A percentile compares a stretch with the other conserved stretches of the same genome.
These are phyloP conservation scores for Hymenoscyphus infarciens DNA, from an alignment of 2,329 filamentous ascomycete species.

Conservation along the genomic window DNA sequence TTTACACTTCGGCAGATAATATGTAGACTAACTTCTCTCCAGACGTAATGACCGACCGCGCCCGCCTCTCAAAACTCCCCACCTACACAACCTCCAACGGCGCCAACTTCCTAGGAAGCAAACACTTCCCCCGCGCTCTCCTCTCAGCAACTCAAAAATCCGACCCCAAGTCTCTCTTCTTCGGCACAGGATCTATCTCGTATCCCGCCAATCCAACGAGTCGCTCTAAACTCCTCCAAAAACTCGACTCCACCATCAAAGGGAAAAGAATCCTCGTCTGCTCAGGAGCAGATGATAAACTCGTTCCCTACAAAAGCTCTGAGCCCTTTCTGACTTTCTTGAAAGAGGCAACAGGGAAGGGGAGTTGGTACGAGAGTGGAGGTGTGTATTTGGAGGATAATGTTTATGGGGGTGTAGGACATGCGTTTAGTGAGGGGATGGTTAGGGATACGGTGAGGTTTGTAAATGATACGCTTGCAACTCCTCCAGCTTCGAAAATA, in stretches of 20 bases:
- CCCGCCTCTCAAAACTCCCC: slow-evolving; percentile 62
- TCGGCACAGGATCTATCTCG: slow-evolving; percentile 46
- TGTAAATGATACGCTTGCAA: slow-evolving; percentile 43
- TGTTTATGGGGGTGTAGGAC: slow-evolving; percentile 65
- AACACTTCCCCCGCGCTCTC: slow-evolving; percentile 70
- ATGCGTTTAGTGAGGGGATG: slow-evolving; percentile 68
- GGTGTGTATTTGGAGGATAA: slow-evolving; percentile 58
- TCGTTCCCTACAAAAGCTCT: slow-evolving; percentile 65
- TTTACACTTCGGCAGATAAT: neutral
- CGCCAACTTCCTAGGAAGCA: slow-evolving; percentile 67
- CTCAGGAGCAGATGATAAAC: slow-evolving; percentile 63
- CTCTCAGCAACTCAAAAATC: slow-evolving; percentile 58
- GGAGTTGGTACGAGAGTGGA: slow-evolving; percentile 51
- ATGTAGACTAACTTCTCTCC: slow-evolving; percentile 10
- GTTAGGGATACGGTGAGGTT: slow-evolving; percentile 62
- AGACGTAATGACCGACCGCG: slow-evolving; percentile 73
- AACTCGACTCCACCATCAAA: slow-evolving; percentile 48
- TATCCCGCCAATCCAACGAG: slow-evolving; percentile 16
- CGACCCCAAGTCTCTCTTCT: slow-evolving; percentile 74
- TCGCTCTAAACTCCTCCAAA: slow-evolving; percentile 39
- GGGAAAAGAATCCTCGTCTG: slow-evolving; percentile 64
- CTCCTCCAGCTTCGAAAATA: slow-evolving; percentile 21
- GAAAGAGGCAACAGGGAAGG: slow-evolving; percentile 45
- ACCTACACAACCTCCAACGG: slow-evolving; percentile 58
- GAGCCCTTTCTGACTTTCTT: slow-evolving; percentile 61